Evolutionary conservation across 768 basidiomycete genomes (phyloP).

Genomic region (Tulasnella sp.): DNA sequence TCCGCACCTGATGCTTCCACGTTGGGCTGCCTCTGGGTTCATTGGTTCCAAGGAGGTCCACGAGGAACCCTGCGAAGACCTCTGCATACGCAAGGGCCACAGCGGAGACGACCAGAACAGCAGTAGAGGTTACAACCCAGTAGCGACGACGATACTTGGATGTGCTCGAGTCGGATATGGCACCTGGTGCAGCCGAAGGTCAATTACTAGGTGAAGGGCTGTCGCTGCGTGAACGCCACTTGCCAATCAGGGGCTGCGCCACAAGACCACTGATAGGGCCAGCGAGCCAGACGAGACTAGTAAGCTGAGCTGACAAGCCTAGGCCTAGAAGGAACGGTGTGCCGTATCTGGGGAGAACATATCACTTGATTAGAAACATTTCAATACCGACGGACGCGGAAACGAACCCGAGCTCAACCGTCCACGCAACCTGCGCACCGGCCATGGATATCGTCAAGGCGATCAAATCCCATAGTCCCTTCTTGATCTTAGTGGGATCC

Average conservation of each 20-base stretch:
- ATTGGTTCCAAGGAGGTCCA: conserved; percentile 71
- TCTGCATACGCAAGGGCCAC: conserved; percentile 80
- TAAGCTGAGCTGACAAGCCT: conserved; percentile 82
- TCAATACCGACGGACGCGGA: conserved; percentile 15
- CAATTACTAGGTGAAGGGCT: neutral
- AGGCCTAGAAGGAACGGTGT: conserved; percentile 85
- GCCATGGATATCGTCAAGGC: conserved; percentile 88
- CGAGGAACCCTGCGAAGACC: conserved; percentile 64
- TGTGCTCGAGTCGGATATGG: conserved; percentile 89
- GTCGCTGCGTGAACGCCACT: conserved; percentile 30
- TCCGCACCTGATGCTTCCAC: conserved; percentile 55
- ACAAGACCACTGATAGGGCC: conserved; percentile 91
- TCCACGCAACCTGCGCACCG: conserved; percentile 94
- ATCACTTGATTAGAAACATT: conserved; percentile 12
- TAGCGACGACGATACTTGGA: conserved; percentile 88
- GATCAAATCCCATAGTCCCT: conserved; percentile 64
- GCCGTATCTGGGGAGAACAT: conserved; percentile 63
- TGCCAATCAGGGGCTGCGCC: conserved; percentile 96
- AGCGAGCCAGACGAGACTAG: conserved; percentile 85
- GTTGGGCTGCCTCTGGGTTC: conserved; percentile 85
- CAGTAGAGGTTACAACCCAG: conserved; percentile 89
- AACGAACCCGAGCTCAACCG: conserved; percentile 84
- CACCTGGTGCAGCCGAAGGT: conserved; percentile 50
- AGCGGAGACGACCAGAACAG: conserved; percentile 72
- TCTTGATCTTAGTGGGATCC: conserved; percentile 19